A percentile compares a stretch with the other conserved stretches of the same genome.
Conservation (phyloP, 768 basidiomycete genomes). For the Collybia sp. region DNA sequence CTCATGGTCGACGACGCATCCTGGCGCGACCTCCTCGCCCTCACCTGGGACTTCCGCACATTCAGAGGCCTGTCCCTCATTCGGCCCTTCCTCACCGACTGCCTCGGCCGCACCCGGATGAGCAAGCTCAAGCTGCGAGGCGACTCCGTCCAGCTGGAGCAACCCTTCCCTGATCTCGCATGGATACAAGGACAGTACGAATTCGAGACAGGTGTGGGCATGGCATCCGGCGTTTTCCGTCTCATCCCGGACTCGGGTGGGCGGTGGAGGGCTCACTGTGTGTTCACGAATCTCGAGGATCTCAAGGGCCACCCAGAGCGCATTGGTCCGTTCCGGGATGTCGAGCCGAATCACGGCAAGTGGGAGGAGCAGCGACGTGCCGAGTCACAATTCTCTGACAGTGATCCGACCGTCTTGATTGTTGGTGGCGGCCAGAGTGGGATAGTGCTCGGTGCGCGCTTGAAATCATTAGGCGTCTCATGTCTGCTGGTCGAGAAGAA, state of each 20-base stretch:
- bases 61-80: slow-evolving; percentile 34
- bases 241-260: slow-evolving; percentile 33
- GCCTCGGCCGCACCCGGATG: slow-evolving; percentile 21
- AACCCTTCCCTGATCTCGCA: slow-evolving; percentile 32
- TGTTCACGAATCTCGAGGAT: slow-evolving; percentile 40
- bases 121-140: slow-evolving; percentile 24
- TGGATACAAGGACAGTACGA: slow-evolving; percentile 44
- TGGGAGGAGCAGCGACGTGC: slow-evolving; percentile 39
- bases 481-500: slow-evolving; percentile 56
- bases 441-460: slow-evolving; percentile 53
- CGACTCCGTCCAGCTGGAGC: slow-evolving; percentile 22
- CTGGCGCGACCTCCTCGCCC: slow-evolving; percentile 48
- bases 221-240: slow-evolving; percentile 37
- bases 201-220: slow-evolving; percentile 38
- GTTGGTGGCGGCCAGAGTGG: slow-evolving; percentile 62
- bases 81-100: slow-evolving; percentile 31
- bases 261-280: slow-evolving; percentile 47
- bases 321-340: slow-evolving; percentile 33
- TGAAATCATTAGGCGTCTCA: slow-evolving; percentile 49
- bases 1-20: slow-evolving; percentile 23
- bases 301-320: slow-evolving; percentile 28
- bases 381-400: slow-evolving; percentile 36
- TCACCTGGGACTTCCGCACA: slow-evolving; percentile 53
- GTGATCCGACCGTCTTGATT: slow-evolving; percentile 48
- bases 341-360: slow-evolving; percentile 37